Evolutionary conservation across 805 yeast genomes (phyloP).

Genomic region (Debaryomyces maramus): DNA sequence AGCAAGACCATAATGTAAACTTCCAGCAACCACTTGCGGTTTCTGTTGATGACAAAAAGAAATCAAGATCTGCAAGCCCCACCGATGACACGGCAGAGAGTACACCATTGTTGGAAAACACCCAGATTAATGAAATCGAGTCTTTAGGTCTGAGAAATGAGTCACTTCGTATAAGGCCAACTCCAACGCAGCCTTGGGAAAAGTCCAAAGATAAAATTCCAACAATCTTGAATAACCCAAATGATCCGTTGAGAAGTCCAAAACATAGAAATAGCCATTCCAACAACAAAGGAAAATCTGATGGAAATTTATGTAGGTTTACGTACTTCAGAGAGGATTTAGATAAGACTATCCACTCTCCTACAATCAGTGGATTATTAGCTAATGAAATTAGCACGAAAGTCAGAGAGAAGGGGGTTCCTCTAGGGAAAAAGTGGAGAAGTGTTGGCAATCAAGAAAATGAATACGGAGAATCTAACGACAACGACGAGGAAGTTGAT

Average conservation of each 20-base stretch:
- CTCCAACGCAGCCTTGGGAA: slow-evolving; percentile 75
- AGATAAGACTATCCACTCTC: slow-evolving; percentile 86
- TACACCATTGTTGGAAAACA: slow-evolving; percentile 30
- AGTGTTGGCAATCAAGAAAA: slow-evolving; percentile 7
- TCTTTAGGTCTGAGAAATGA: slow-evolving; percentile 41
- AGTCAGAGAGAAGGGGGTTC: slow-evolving; percentile 9
- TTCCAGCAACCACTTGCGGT: slow-evolving; percentile 36
- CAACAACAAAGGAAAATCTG: slow-evolving; percentile 7
- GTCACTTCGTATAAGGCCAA: slow-evolving; percentile 64
- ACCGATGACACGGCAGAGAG: slow-evolving; percentile 22
- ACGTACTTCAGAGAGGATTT: slow-evolving; percentile 91
- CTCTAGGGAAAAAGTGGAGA: slow-evolving; percentile 16
- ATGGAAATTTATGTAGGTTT: slow-evolving; percentile 54
- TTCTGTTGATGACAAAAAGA: not conserved
- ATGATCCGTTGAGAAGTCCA: not conserved
- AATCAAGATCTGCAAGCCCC: not conserved
- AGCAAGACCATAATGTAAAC: slow-evolving; percentile 24
- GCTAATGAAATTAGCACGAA: slow-evolving; percentile 5
- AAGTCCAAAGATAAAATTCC: slow-evolving; percentile 29
- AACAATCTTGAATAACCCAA: slow-evolving; percentile 25
- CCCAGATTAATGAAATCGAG: slow-evolving; percentile 33
- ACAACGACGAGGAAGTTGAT: slow-evolving; percentile 5
- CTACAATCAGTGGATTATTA: slow-evolving; percentile 78
- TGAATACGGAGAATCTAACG: slow-evolving; percentile 4
- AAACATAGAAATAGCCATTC: not conserved